A percentile compares a stretch with the other conserved stretches of the same genome.
These are phyloP conservation scores for Umbelopsis vinacea DNA, from an alignment of 192 early-diverging fungal species.

Conservation along the genomic window DNA sequence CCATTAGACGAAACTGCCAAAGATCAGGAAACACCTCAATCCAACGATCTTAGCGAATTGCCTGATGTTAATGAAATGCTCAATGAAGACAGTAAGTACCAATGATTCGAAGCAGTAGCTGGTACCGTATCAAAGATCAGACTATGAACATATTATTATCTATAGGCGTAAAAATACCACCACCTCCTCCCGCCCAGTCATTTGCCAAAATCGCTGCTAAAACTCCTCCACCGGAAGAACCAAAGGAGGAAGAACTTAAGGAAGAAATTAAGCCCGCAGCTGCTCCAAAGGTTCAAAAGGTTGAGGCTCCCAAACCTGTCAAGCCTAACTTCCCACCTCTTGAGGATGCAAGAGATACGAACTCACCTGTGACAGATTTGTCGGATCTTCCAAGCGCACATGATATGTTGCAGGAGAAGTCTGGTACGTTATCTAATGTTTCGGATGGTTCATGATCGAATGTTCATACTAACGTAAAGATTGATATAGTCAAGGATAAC, in stretches of 20 bases:
- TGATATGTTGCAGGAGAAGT: constrained; percentile 3
- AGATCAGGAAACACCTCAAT: background rate
- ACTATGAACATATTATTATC: background rate
- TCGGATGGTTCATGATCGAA: background rate
- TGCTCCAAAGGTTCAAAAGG: background rate
- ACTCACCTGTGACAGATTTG: background rate
- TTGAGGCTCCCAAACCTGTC: background rate
- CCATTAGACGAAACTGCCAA: constrained; percentile 8
- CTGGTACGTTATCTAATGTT: background rate
- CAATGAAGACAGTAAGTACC: constrained; percentile 29
- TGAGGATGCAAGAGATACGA: constrained; percentile 1
- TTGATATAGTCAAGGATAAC: background rate
- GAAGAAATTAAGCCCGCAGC: background rate
- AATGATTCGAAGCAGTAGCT: background rate
- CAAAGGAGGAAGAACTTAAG: too few species aligned
- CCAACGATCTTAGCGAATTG: constrained; percentile 18
- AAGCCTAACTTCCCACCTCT: constrained; percentile 11
- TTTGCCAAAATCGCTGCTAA: constrained; percentile 40
- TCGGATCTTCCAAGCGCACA: background rate
- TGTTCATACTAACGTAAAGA: background rate
- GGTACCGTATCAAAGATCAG: background rate
- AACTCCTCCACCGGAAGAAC: constrained; percentile 17
- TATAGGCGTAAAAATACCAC: constrained; percentile 28
- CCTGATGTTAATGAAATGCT: constrained; percentile 38
- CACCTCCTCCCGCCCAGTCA: constrained; percentile 25